Base-by-base conservation (phyloP, 345 rosid genomes). In the Eutrema yunnanense region DNA sequence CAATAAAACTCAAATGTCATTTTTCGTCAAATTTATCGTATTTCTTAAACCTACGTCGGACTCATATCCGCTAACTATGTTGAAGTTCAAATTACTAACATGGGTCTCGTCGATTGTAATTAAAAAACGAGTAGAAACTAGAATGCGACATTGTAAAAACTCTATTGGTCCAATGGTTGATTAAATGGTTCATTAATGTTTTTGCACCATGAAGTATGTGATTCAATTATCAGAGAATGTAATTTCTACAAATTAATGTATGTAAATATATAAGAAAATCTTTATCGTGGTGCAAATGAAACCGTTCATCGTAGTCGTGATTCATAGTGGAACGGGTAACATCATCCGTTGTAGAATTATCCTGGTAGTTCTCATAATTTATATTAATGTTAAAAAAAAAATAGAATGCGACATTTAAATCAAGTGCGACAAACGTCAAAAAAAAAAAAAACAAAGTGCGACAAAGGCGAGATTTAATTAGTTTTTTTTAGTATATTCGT, bases 401-500 rank as follows among this genome's bases (percentile, higher is more conserved):
- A 1, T 22, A 22, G 1, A 22, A 22, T 22, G 26, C 26, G 26
- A 22, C 79, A 46, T 59, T n/a, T 41, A 8, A 40, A 22, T 41
- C 10, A 67, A 57, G 42, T 36, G 13, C 19, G 19, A 37, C 16
- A 5, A 22, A 19, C 16, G 16, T 16, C 16, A 16, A 16, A 16
- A 16, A 16, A 16, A 16, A 16, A 16, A 16, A 16, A 16, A 16
- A 16, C 0, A 16, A 16, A 16, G 52, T 22, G 22, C n/a, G 19
- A 37, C 16, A 5, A 22, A 19, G 26, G 27, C 3, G 34, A 34
- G 11, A 30, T 48, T 12, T 19, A 19, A 19, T 19, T 19, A 19
- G 1, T 0, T 19, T 37, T 49, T 22, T 62, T 69, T 47, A 48
- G 79, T 62, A 76, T 76, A 76, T 76, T 41, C 80, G 49, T 76